phyloP scores from a whole-genome alignment of 495 filamentous ascomycete species.

The Evernia prunastri region DNA sequence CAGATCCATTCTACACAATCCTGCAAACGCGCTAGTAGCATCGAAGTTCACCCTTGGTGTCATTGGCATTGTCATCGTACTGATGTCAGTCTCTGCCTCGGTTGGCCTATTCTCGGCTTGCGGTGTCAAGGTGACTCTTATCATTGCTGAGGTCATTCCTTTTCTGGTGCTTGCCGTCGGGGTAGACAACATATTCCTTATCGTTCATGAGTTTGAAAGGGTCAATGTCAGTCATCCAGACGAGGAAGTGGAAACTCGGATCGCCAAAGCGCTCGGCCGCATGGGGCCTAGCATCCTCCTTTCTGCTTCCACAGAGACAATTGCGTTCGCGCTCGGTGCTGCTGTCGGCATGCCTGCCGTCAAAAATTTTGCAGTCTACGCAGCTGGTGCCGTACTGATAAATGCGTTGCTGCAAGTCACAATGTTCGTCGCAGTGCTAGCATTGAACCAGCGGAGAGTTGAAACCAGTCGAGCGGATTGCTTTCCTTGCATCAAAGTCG shows the following conservation, averaged over 20 bases:
- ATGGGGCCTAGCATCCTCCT: constrained; percentile 98
- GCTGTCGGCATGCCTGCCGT: constrained; percentile 97
- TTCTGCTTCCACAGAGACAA: constrained; percentile 85
- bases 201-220: constrained; percentile 96
- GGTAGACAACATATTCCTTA: constrained; percentile 98
- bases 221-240: constrained; percentile 86
- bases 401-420: constrained; percentile 93
- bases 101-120: constrained; percentile 87
- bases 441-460: constrained; percentile 81
- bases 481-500: constrained; percentile 78
- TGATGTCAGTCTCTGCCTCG: constrained; percentile 95
- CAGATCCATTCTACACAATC: constrained; percentile 68
- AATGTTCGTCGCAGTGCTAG: constrained; percentile 88
- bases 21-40: constrained; percentile 76
- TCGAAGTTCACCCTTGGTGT: constrained; percentile 93
- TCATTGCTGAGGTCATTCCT: constrained; percentile 97
- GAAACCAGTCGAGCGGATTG: constrained; percentile 87
- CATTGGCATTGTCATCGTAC: constrained; percentile 84
- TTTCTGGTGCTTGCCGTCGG: constrained; percentile 94
- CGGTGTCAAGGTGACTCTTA: constrained; percentile 87
- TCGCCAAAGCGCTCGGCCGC: constrained; percentile 77
- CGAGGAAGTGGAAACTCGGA: constrained; percentile 72
- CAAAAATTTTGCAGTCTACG: constrained; percentile 92
- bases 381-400: constrained; percentile 92
- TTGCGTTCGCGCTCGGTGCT: constrained; percentile 85